Conservation (phyloP, 345 rosid genomes). For the Turnera subulata region DNA sequence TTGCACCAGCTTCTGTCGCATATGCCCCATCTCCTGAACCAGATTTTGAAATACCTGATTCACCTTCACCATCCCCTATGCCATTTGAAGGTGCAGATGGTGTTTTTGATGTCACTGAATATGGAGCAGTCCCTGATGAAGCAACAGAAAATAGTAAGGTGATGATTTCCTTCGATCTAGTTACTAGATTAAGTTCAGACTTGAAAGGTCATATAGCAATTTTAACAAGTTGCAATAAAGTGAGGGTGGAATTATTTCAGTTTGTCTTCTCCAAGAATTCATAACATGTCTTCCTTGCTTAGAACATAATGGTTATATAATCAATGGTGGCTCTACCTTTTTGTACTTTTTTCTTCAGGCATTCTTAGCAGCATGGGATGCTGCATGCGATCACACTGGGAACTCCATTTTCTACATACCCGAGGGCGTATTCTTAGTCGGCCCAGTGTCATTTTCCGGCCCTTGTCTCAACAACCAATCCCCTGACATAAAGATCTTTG, state of each 20-base stretch:
- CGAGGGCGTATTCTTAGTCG: constrained; percentile 26
- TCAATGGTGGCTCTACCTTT: constrained; percentile 1
- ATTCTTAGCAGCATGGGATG: constrained; percentile 34
- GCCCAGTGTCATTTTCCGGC: constrained; percentile 30
- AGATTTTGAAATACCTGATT: neutral
- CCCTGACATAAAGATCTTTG: constrained; percentile 31
- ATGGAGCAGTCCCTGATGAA: constrained; percentile 41
- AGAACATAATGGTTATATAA: too few relatives aligned
- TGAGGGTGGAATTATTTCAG: too few relatives aligned
- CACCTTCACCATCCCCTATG: constrained; percentile 2
- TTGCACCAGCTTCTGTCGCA: neutral
- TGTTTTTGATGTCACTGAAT: constrained; percentile 31
- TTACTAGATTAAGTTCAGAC: too few relatives aligned
- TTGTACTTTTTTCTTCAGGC: constrained; percentile 25
- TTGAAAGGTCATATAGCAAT: neutral
- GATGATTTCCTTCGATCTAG: neutral
- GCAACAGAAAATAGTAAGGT: constrained; percentile 32
- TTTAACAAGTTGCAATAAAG: too few relatives aligned
- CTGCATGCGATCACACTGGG: constrained; percentile 28
- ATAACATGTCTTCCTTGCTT: neutral
- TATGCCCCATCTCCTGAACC: neutral
- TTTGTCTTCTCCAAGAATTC: neutral
- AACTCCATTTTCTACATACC: constrained; percentile 31
- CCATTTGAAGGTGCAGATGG: neutral
- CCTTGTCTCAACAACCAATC: constrained; percentile 31